phyloP scores from a whole-genome alignment of 2,329 filamentous ascomycete genomes.

The Pestalotiopsis sp. region DNA sequence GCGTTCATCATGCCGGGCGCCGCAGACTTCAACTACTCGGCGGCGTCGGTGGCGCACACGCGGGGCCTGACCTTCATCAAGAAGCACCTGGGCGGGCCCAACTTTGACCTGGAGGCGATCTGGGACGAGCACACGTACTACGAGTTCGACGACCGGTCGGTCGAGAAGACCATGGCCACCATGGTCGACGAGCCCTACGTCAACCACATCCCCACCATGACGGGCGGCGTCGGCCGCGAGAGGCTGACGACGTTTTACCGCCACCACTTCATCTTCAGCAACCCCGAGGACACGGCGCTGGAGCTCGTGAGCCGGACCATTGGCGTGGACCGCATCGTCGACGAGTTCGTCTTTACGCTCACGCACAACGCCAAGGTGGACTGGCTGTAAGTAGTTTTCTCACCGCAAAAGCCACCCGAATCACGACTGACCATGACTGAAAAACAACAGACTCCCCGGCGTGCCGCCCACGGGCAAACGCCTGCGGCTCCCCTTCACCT shows the following conservation, averaged over 20 bases:
- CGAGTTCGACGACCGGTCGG: constrained; percentile 70
- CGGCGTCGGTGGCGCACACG: constrained; percentile 67
- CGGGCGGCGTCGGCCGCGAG: constrained; percentile 70
- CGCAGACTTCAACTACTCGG: constrained; percentile 51
- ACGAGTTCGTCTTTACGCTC: constrained; percentile 69
- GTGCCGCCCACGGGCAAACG: constrained; percentile 58
- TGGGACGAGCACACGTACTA: constrained; percentile 79
- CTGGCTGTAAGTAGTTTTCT: constrained; percentile 61
- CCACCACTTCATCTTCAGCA: constrained; percentile 75
- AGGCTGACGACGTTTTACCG: constrained; percentile 70
- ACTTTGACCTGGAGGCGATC: constrained; percentile 74
- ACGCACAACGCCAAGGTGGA: constrained; percentile 67
- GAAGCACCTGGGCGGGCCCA: constrained; percentile 62
- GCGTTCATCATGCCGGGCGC: constrained; percentile 55
- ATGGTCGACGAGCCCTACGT: constrained; percentile 83
- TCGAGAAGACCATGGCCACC: constrained; percentile 76
- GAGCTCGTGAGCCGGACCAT: constrained; percentile 74
- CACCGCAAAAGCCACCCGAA: constrained; percentile 25
- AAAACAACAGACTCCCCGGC: constrained; percentile 42
- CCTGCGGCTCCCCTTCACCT: constrained; percentile 65
- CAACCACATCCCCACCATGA: constrained; percentile 74
- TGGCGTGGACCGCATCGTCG: constrained; percentile 71
- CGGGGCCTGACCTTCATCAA: constrained; percentile 69
- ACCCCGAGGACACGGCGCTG: constrained; percentile 67
- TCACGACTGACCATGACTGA: constrained; percentile 32